Evolutionary conservation across 805 yeast species (phyloP), one percentile per base, ranked within the genome.

Genomic region (Kuraishia borneana): DNA sequence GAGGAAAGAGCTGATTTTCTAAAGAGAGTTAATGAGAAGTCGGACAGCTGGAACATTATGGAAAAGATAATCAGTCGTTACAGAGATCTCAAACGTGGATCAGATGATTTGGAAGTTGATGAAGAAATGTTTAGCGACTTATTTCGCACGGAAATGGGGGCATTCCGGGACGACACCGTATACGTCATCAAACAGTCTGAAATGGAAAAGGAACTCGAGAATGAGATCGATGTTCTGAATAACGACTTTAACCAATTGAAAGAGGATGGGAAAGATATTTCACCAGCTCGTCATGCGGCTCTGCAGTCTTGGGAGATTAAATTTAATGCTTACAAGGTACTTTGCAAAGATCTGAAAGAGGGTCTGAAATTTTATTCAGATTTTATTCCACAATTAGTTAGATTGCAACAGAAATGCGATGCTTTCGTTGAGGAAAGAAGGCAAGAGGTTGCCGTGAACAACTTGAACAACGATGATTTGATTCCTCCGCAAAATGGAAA

Each of bases 281-380:
- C 39, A 37, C 3, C 56, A 56, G 22, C 56, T 85, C 31, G 70
- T 6, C 34, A 68, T 34, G 56, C 58, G 17, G 68, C 70, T 1
- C 51, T 82, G 29, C 74, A 71, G 35, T 56, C 52, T 1, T 50
- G 81, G 20, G 80, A 73, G 35, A 51, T 60, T 4, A 70, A 68
- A 1, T 70, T 63, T 41, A 51, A 59, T 26, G 65, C 70, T 32
- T 79, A 63, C 45, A 52, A 64, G 20, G 83, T 80, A 44, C 63
- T 83, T 2, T 52, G 66, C 13, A 58, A 63, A 4, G 80, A 83
- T 47, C 50, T 84, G 19, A 66, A 66, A 21, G 82, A 80, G 44
- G 96, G 95, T 0, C 45, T 70, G 0, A 65, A 66, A 35, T 87
- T 87, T 48, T 88, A 88, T 56, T 63, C 63, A 26, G 80, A 76